phyloP scores from a whole-genome alignment of 129 eudicot species.

The Flaveria bidentis region DNA sequence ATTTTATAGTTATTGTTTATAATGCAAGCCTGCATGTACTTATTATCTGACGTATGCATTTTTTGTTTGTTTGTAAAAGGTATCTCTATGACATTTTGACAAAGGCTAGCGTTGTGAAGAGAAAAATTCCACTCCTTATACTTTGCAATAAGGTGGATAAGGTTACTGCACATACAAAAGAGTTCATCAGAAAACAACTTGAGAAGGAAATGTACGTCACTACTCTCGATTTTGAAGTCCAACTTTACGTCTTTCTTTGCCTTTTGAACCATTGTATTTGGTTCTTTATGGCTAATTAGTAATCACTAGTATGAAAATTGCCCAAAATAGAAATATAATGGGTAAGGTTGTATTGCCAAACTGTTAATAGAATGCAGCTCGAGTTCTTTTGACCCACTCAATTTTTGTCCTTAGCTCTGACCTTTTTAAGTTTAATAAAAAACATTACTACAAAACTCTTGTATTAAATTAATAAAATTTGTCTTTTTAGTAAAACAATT shows the following conservation, averaged over 20 bases:
- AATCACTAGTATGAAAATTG: not conserved
- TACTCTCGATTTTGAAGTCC: not conserved
- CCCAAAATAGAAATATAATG: not conserved
- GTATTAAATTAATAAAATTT: too few species aligned
- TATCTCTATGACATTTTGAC: conserved; percentile 91
- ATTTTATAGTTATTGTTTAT: not conserved
- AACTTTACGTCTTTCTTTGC: not conserved
- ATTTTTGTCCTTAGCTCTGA: not conserved
- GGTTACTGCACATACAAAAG: conserved; percentile 91
- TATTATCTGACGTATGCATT: conserved; percentile 7
- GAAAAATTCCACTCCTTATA: conserved; percentile 74
- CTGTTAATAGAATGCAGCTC: too few species aligned
- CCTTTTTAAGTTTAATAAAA: not conserved
- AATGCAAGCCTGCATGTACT: not conserved
- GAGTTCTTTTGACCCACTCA: not conserved
- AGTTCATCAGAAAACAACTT: conserved; percentile 86
- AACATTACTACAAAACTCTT: too few species aligned
- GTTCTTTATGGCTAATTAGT: not conserved
- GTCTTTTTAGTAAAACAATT: too few species aligned
- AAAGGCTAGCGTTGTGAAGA: conserved; percentile 78
- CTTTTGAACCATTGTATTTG: not conserved
- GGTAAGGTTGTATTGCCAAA: not conserved
- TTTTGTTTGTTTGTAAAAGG: conserved; percentile 46
- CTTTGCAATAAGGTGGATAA: conserved; percentile 96
- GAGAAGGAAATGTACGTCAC: conserved; percentile 81